These are phyloP conservation scores for Suillus lakei DNA, from an alignment of 768 basidiomycete genomes.

Conservation along the genomic window DNA sequence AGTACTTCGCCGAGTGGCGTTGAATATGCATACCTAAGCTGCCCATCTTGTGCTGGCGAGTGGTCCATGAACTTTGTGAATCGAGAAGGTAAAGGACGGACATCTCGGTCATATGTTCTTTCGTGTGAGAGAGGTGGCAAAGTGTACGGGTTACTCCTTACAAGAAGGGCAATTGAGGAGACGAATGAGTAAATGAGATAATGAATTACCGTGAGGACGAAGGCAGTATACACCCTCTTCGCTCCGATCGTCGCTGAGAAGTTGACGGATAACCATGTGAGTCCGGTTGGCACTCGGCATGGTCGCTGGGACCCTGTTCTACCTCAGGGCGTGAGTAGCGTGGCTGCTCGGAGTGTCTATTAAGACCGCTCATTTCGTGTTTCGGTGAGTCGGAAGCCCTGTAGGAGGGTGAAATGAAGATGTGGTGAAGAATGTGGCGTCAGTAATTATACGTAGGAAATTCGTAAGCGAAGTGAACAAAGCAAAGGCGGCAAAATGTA, in stretches of 20 bases:
- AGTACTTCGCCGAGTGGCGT: conserved; percentile 19
- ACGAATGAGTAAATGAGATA: neutral
- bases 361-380: conserved; percentile 24
- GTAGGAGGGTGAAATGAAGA: conserved; percentile 21
- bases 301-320: conserved; percentile 28
- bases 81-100: conserved; percentile 36
- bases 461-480: conserved; percentile 28
- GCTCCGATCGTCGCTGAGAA: conserved; percentile 24
- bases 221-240: conserved; percentile 26
- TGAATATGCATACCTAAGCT: conserved; percentile 25
- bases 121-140: conserved; percentile 37
- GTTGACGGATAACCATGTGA: neutral
- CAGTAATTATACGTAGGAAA: conserved; percentile 27
- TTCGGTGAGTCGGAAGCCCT: conserved; percentile 37
- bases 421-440: conserved; percentile 35
- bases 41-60: conserved; percentile 22
- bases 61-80: conserved; percentile 32
- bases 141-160: conserved; percentile 30
- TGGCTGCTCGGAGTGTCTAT: conserved; percentile 16
- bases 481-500: conserved; percentile 12
- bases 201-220: conserved; percentile 9
- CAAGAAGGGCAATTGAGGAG: neutral
- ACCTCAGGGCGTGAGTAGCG: conserved; percentile 3
- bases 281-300: conserved; percentile 22
- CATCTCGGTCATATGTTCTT: conserved; percentile 37